Evolutionary conservation across 176 grass and related monocot genomes (phyloP).

Genomic region (Oryza meridionalis): DNA sequence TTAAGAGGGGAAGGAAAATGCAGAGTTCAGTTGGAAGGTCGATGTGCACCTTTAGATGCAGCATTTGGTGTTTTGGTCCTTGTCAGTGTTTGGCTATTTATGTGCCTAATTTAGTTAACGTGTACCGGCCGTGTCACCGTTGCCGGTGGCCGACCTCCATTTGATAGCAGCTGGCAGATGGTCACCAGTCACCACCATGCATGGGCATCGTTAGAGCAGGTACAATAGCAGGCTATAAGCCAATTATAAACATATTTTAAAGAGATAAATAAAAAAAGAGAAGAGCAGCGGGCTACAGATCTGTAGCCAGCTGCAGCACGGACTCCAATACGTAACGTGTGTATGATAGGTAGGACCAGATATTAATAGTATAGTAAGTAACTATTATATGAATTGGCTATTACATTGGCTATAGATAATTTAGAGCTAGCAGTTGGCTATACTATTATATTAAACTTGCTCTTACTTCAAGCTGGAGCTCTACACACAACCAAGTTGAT

Average conservation of each 20-base stretch:
- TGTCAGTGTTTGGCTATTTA: conserved; percentile 10
- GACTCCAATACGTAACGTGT: no score
- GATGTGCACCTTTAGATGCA: neutral
- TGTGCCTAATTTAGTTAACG: neutral
- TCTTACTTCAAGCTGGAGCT: neutral
- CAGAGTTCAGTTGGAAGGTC: conserved; percentile 23
- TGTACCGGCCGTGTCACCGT: neutral
- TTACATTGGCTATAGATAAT: no score
- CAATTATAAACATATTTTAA: no score
- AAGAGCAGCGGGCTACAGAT: no score
- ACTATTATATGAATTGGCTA: no score
- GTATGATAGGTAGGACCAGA: no score
- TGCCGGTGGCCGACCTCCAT: conserved; percentile 1
- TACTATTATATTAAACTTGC: no score
- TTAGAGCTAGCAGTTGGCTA: no score
- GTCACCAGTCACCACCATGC: neutral
- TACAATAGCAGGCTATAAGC: no score
- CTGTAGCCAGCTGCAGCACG: no score
- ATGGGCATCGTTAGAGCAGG: neutral
- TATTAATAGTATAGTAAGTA: no score
- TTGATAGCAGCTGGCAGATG: neutral
- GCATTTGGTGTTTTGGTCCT: neutral
- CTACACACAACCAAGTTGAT: neutral
- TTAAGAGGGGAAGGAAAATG: neutral
- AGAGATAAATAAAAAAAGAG: no score